These are phyloP conservation scores for Hypoxylon sp. DNA, from an alignment of 2,329 filamentous ascomycete genomes.

Conservation along the genomic window DNA sequence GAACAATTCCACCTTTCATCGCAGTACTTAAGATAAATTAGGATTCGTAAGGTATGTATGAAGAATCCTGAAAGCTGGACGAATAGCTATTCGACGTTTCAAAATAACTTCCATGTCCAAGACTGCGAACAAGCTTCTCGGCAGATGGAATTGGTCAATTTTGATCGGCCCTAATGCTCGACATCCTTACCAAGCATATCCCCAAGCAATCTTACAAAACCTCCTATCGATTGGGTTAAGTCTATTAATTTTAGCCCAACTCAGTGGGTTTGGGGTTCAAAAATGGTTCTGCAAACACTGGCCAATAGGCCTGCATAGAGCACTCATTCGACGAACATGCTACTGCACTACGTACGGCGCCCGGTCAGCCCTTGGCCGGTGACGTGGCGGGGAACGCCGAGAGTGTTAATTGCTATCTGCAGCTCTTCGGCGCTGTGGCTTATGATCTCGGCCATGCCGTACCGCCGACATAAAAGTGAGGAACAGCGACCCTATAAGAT, in stretches of 20 bases:
- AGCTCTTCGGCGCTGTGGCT: constrained; percentile 8
- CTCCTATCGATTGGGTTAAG: constrained; percentile 10
- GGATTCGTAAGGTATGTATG: background rate
- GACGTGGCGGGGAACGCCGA: constrained; percentile 25
- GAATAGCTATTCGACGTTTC: background rate
- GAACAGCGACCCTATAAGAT: constrained; percentile 20
- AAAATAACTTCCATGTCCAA: background rate
- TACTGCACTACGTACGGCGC: constrained; percentile 12
- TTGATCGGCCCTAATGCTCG: constrained; percentile 24
- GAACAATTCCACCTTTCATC: background rate
- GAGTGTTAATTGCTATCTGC: constrained; percentile 18
- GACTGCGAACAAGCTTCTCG: constrained; percentile 5
- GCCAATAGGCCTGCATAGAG: constrained; percentile 13
- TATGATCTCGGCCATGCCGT: constrained; percentile 30
- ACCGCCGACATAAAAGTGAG: constrained; percentile 20
- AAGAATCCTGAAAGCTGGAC: background rate
- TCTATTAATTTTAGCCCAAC: constrained; percentile 6
- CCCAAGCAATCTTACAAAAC: constrained; percentile 11
- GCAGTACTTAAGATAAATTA: background rate
- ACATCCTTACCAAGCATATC: constrained; percentile 7
- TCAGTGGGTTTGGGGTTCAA: background rate
- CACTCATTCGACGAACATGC: constrained; percentile 9
- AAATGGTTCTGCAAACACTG: constrained; percentile 9
- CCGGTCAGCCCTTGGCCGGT: constrained; percentile 18
- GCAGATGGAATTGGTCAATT: constrained; percentile 5